These are phyloP conservation scores for Pulveroboletus sp. DNA, from an alignment of 768 basidiomycete genomes.

Conservation along the genomic window DNA sequence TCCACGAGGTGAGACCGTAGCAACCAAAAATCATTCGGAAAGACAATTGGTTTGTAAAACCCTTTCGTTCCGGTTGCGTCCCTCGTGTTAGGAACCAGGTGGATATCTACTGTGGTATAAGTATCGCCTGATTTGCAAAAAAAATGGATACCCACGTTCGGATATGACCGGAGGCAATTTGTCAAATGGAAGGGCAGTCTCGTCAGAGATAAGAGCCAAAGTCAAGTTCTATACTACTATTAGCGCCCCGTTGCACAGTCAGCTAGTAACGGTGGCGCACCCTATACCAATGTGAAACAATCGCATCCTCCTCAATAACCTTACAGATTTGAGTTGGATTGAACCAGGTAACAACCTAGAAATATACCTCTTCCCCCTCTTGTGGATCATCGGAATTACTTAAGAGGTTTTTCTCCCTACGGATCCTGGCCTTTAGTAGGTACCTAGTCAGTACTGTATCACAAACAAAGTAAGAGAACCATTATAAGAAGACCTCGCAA, in stretches of 20 bases:
- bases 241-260: conserved; percentile 2
- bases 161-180: conserved; percentile 54
- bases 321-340: conserved; percentile 12
- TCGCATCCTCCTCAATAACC: conserved; percentile 45
- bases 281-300: conserved; percentile 81
- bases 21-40: conserved; percentile 95
- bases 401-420: conserved; percentile 83
- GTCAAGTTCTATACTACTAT: conserved; percentile 67
- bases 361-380: conserved; percentile 45
- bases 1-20: conserved; percentile 76
- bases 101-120: conserved; percentile 48
- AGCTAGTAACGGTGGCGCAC: conserved; percentile 34
- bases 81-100: conserved; percentile 53
- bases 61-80: conserved; percentile 63
- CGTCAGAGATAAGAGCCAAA: conserved; percentile 76
- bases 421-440: conserved; percentile 59
- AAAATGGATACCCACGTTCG: conserved; percentile 48
- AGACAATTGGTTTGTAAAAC: conserved; percentile 83
- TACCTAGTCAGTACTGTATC: conserved; percentile 80
- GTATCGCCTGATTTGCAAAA: not conserved
- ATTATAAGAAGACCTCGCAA: not conserved
- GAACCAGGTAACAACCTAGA: conserved; percentile 1
- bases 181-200: conserved; percentile 45
- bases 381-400: conserved; percentile 34
- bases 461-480: conserved; percentile 3